These are phyloP conservation scores for Cercospora sp. DNA, from an alignment of 2,329 filamentous ascomycete species.

Conservation along the genomic window DNA sequence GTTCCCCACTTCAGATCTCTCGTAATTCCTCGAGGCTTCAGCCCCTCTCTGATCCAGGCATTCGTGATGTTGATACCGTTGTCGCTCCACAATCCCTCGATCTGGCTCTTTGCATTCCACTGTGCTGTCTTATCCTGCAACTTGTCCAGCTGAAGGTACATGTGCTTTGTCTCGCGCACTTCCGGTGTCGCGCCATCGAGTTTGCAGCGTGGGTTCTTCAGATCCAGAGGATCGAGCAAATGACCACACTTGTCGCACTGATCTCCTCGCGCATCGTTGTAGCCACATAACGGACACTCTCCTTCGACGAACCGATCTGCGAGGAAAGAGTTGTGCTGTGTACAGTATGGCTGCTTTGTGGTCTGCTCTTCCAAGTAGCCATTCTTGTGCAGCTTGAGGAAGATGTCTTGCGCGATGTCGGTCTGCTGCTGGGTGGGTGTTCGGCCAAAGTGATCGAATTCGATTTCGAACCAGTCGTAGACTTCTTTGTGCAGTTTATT, in stretches of 20 bases:
- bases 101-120: conserved; percentile 74
- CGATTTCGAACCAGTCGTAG: conserved; percentile 95
- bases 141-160: conserved; percentile 84
- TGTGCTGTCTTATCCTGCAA: conserved; percentile 73
- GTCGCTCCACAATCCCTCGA: conserved; percentile 72
- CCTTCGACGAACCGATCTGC: conserved; percentile 87
- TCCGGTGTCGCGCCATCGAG: conserved; percentile 81
- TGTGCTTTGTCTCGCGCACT: conserved; percentile 80
- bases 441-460: conserved; percentile 91
- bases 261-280: conserved; percentile 55
- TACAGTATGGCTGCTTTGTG: conserved; percentile 88
- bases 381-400: conserved; percentile 82
- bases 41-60: conserved; percentile 78
- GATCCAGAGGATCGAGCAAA: conserved; percentile 53
- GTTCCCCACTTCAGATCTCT: conserved; percentile 90
- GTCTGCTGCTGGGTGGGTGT: conserved; percentile 89
- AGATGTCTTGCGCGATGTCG: conserved; percentile 89
- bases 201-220: conserved; percentile 88
- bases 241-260: conserved; percentile 57
- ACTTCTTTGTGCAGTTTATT: conserved; percentile 85
- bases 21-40: conserved; percentile 86
- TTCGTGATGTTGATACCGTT: conserved; percentile 77
- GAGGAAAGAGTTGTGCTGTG: conserved; percentile 62
- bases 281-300: conserved; percentile 69
- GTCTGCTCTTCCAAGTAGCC: conserved; percentile 84